Base-by-base conservation (phyloP, 176 grass and related monocot genomes). In the Juncus inflexus region DNA sequence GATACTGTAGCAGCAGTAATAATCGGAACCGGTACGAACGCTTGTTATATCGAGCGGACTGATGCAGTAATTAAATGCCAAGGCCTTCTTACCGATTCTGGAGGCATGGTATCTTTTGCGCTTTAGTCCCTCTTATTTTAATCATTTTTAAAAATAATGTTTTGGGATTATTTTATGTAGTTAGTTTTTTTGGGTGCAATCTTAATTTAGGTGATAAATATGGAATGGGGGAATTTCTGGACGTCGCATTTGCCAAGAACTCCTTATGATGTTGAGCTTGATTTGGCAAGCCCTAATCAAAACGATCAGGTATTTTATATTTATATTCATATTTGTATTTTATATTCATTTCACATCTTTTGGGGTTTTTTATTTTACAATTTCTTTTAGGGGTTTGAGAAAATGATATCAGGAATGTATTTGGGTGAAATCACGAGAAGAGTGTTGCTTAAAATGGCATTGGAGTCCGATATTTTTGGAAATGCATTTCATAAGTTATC, bases 141-240 rank as follows among this genome's bases (percentile, higher is more conserved):
- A 28, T 28, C 19, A 28, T 0, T 28, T 28, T 28, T 28, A 28
- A 28, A 28, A 28, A 28, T 28, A 28, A 28, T 28, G 19, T 28
- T 28, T 28, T 28, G 19, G 19, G 19, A 28, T 28, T 28, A 28
- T 28, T 28, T 28, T 28, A 28, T 28, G 19, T 28, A 28, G 19
- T 28, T 28, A 28, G 3, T 56, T 52, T 9, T 57, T 15, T 35
- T 40, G 12, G 19, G 19, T 28, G 19, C 1, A 0, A 65, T 76
- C 3, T 47, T 62, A 54, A 35, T 72, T 78, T 80, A 99, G 94
- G 88, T 99, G 58, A 79, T 99, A 35, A 92, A 99, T 63, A 92
- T 99, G 89, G 94, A 99, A 84, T 99, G 94, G 94, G 94, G 94
- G 9, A 92, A 84, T 79, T 99, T 99, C 78, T 92, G 85, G 94